Evolutionary conservation across 1,284 basidiomycete genomes (phyloP).

Genomic region (Polyporus tsugae): DNA sequence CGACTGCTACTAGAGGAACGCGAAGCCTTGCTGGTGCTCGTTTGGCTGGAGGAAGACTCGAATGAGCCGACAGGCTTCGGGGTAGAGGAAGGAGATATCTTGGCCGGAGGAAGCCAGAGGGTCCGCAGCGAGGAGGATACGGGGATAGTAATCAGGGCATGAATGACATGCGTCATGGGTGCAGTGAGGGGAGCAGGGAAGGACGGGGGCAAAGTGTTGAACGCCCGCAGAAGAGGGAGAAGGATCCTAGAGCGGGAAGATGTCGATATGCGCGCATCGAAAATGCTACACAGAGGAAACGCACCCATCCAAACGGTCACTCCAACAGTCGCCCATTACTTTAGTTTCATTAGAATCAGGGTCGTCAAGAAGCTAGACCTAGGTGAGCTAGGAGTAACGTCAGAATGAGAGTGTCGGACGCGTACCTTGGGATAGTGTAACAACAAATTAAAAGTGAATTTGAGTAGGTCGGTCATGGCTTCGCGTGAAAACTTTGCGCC

Average conservation of each 20-base stretch:
- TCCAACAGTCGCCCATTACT: conserved; percentile 73
- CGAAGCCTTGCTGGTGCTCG: conserved; percentile 19
- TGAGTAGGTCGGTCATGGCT: conserved; percentile 79
- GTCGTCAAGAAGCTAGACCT: conserved; percentile 45
- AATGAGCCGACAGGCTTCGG: conserved; percentile 35
- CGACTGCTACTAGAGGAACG: conserved; percentile 39
- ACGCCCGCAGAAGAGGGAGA: conserved; percentile 66
- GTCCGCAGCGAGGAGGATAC: conserved; percentile 59
- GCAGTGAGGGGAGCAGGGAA: conserved; percentile 67
- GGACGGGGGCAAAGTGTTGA: conserved; percentile 65
- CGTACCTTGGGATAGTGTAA: conserved; percentile 71
- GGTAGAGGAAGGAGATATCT: conserved; percentile 40
- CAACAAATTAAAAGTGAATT: conserved; percentile 79
- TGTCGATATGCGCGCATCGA: conserved; percentile 2
- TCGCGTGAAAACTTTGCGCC: conserved; percentile 67
- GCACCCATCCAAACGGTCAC: conserved; percentile 71
- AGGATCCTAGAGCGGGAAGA: conserved; percentile 53
- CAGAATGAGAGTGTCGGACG: not conserved
- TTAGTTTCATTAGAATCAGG: conserved; percentile 42
- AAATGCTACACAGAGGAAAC: conserved; percentile 28
- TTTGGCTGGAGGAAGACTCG: conserved; percentile 32
- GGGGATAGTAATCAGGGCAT: conserved; percentile 77
- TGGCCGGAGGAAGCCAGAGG: conserved; percentile 56
- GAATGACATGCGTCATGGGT: conserved; percentile 79
- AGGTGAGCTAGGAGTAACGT: conserved; percentile 26